Conservation (phyloP, 176 grass and related monocot species). For the Zea luxurians region DNA sequence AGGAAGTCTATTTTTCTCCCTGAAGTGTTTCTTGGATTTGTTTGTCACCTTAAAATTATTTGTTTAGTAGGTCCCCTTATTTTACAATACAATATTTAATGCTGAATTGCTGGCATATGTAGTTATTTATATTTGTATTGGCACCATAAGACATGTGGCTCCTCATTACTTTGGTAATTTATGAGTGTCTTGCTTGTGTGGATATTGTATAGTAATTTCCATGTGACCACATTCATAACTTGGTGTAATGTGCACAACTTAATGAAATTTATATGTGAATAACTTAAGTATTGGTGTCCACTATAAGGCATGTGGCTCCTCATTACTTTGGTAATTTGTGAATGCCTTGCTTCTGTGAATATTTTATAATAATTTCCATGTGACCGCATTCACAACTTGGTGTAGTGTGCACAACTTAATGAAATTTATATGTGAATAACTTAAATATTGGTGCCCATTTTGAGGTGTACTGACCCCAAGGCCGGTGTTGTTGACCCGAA, state of each 20-base stretch:
- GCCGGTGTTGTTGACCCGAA: too few species aligned
- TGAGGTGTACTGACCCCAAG: too few species aligned
- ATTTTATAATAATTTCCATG: too few species aligned
- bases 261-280: neutral
- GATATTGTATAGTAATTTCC: neutral
- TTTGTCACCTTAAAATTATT: neutral
- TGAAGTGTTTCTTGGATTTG: neutral
- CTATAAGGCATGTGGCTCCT: neutral
- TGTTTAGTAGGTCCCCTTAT: neutral
- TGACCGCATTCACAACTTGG: too few species aligned
- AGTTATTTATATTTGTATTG: neutral
- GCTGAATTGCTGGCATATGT: neutral
- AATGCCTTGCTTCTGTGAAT: too few species aligned
- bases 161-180: conserved; percentile 6
- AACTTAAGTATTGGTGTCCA: neutral
- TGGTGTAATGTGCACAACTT: neutral
- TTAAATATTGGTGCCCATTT: too few species aligned
- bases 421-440: too few species aligned
- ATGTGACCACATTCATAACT: neutral
- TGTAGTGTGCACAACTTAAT: too few species aligned
- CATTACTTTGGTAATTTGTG: too few species aligned
- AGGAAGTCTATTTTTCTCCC: neutral
- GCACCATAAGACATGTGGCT: neutral
- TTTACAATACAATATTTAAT: neutral
- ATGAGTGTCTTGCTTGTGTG: neutral